Evolutionary conservation across 2,329 filamentous ascomycete species (phyloP).

Genomic region (Nemania sp.): DNA sequence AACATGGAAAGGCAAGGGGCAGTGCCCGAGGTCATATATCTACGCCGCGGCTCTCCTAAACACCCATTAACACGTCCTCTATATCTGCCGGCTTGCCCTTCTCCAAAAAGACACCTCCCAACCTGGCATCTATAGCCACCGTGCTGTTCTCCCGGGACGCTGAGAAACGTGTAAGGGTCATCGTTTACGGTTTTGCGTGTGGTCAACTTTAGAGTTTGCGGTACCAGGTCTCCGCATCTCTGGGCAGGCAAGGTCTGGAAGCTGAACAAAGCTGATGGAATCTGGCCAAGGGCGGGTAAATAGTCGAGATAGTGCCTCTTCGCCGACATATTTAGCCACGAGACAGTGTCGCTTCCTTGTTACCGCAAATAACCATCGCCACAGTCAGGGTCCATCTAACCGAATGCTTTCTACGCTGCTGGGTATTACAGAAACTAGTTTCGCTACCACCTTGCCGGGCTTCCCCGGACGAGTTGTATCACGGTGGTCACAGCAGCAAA

Average conservation of each 20-base stretch:
- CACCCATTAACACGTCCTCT: conserved; percentile 29
- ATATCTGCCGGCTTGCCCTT: conserved; percentile 37
- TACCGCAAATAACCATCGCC: conserved; percentile 21
- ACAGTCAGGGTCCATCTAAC: conserved; percentile 6
- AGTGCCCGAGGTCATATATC: conserved; percentile 32
- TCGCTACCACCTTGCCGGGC: conserved; percentile 30
- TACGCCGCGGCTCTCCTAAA: background rate
- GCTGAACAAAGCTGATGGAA: conserved; percentile 37
- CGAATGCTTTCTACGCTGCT: conserved; percentile 2
- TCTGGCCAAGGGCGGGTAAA: conserved; percentile 47
- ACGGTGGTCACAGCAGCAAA: background rate
- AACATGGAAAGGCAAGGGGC: conserved; percentile 17
- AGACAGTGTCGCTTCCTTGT: conserved; percentile 14
- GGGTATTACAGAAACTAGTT: conserved; percentile 3
- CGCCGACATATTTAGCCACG: conserved; percentile 47
- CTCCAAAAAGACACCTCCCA: conserved; percentile 27
- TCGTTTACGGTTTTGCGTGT: conserved; percentile 32
- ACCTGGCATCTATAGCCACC: conserved; percentile 23
- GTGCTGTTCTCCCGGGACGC: conserved; percentile 29
- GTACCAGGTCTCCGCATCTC: conserved; percentile 44
- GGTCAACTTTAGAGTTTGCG: conserved; percentile 40
- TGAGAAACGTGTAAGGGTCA: conserved; percentile 31
- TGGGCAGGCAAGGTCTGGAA: conserved; percentile 40
- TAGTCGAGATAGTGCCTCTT: conserved; percentile 43
- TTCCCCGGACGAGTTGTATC: conserved; percentile 22